A percentile compares a stretch with the other conserved stretches of the same genome.
These are phyloP conservation scores for Ceratobasidium sp. DNA, from an alignment of 1,284 basidiomycete genomes.

Conservation along the genomic window DNA sequence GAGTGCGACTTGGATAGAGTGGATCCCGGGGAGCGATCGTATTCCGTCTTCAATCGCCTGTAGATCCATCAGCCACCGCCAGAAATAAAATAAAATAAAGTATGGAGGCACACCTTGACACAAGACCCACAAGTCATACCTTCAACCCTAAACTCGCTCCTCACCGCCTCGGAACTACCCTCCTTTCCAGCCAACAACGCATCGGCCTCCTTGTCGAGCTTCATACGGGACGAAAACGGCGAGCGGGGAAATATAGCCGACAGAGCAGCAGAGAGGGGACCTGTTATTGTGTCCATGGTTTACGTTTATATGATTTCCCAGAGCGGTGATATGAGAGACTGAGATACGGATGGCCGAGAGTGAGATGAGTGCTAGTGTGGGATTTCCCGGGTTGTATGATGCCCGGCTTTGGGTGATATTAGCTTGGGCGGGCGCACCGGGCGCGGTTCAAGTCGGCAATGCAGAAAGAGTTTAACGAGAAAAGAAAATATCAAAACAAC, in stretches of 20 bases:
- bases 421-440: constrained; percentile 16
- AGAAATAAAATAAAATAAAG: too few species aligned
- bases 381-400: not conserved
- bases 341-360: not conserved
- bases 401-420: not conserved
- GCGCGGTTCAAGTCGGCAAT: not conserved
- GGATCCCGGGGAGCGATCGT: constrained; percentile 85
- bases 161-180: constrained; percentile 49
- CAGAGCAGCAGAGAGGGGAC: constrained; percentile 47
- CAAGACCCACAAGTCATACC: constrained; percentile 95
- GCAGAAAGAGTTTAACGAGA: not conserved
- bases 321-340: constrained; percentile 17
- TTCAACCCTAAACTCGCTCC: constrained; percentile 81
- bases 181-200: constrained; percentile 37
- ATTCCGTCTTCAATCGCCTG: constrained; percentile 95
- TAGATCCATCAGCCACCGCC: not conserved
- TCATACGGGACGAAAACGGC: constrained; percentile 24
- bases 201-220: constrained; percentile 41
- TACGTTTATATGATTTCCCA: not conserved
- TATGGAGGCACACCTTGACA: constrained; percentile 89
- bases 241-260: constrained; percentile 48
- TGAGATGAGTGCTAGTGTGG: constrained; percentile 13
- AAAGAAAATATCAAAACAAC: not conserved
- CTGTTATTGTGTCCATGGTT: constrained; percentile 36
- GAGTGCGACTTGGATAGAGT: constrained; percentile 90